These are phyloP conservation scores for Ceratobasidium sp. DNA, from an alignment of 1,284 basidiomycete genomes.

Conservation along the genomic window DNA sequence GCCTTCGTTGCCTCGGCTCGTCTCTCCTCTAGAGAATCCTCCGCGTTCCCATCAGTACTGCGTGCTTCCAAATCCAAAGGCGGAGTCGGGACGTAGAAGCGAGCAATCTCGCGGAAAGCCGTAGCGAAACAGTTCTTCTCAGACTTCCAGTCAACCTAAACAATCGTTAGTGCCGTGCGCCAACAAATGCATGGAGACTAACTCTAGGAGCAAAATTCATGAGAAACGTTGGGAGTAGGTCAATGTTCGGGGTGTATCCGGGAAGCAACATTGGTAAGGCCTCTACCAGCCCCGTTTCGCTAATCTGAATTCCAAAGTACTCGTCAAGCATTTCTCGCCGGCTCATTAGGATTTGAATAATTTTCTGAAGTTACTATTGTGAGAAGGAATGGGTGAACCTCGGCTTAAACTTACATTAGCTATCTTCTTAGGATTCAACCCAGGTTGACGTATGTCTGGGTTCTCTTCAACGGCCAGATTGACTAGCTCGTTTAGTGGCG, in stretches of 20 bases:
- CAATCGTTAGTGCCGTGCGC: constrained; percentile 45
- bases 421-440: constrained; percentile 57
- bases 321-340: constrained; percentile 88
- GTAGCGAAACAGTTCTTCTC: constrained; percentile 87
- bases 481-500: constrained; percentile 72
- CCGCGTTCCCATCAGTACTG: constrained; percentile 34
- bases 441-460: constrained; percentile 47
- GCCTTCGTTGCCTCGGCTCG: constrained; percentile 57
- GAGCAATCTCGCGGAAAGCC: constrained; percentile 88
- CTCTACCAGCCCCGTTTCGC: constrained; percentile 67
- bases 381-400: no score
- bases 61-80: constrained; percentile 36
- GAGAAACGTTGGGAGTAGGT: constrained; percentile 82
- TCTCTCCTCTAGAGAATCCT: constrained; percentile 29
- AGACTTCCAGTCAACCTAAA: constrained; percentile 83
- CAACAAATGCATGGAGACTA: constrained; percentile 40
- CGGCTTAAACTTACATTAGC: constrained; percentile 64
- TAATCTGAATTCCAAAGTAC: constrained; percentile 85
- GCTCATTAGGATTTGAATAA: constrained; percentile 61
- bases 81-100: constrained; percentile 81
- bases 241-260: constrained; percentile 85
- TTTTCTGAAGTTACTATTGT: constrained; percentile 55
- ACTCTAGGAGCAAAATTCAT: constrained; percentile 88
- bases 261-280: constrained; percentile 82
- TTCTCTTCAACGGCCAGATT: constrained; percentile 81